Evolutionary conservation across 306 rosid species (phyloP), one percentile per base, ranked within the genome.

Genomic region (Neltuma alba): DNA sequence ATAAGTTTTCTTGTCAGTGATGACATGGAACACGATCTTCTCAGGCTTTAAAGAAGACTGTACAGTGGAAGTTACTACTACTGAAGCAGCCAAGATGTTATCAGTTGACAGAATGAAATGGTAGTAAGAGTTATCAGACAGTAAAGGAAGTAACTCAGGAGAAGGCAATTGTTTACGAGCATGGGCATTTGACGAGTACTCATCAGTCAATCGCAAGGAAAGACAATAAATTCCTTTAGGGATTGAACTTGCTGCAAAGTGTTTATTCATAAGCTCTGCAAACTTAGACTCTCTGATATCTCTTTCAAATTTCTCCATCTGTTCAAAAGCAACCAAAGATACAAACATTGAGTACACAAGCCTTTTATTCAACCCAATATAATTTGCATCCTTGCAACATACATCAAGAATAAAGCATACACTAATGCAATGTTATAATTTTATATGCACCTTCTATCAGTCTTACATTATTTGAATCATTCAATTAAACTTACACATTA

Each of bases 1-100:
- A 13, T 93, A 96, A 37, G 99, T 96, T 84, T 96, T 96, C 88
- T 93, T 96, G 85, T 96, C 99, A 1, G 99, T 96, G 80, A 96
- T 93, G 84, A 96, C 85, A 90, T 96, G 99, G 83, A 96, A 96
- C 82, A 96, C 98, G 77, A 96, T 88, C 79, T 90, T 89, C 77
- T 89, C 98, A 82, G 99, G 97, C 79, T 85, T 78, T 54, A 27
- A 71, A 82, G 99, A 90, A 68, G 97, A 87, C 84, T 88, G 93
- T 79, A 96, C 93, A 36, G 97, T 89, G 70, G 99, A 96, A 84
- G 92, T 80, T 70, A 96, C 99, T 75, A 96, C 98, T 78, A 96
- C 99, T 52, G 99, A 90, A 81, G 99, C 99, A 76, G 99, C 98
- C 87, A 96, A 86, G 75, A 96, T 96, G 85, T 96, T 96, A 85